Evolutionary conservation across 371 early-diverging fungal genomes (phyloP), one percentile per base, ranked within the genome.

Genomic region (Lichtheimia ramosa): DNA sequence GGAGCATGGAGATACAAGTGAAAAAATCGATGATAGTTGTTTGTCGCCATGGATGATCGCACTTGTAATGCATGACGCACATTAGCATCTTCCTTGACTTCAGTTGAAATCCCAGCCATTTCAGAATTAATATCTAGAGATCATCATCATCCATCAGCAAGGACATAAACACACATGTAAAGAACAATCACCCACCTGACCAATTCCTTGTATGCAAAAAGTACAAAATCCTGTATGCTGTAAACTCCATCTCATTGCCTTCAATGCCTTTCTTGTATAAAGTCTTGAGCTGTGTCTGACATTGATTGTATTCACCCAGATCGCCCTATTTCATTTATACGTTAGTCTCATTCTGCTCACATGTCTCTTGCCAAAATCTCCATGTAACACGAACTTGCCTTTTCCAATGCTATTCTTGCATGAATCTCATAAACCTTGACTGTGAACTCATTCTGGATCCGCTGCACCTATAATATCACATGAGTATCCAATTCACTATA

Each of bases 221-320:
- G 71, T 98, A 98, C 18, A 98, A 69, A 16, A 98, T 89, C 16
- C 96, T 74, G 73, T 98, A 98, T 8, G 94, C 95, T 18, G 85
- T 75, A 68, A 96, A 98, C 68, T 98, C 98, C 69, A 84, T 85
- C 15, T 76, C 75, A 63, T 86, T 81, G 16, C 91, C 94, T 10
- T 75, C 67, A 16, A 92, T 73, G 24, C 84, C 83, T 50, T 83
- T 69, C 40, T 80, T 71, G 64, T 96, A 97, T n/a, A 98, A 77
- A 43, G 89, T 84, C 62, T 91, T 93, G 40, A 98, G 73, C 70
- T 97, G 96, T 2, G 94, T 93, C 73, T 96, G 95, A 68, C 98
- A 98, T 69, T 96, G 96, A 66, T 98, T 97, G 69, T 89, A 98
- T 77, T 98, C 97, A 48, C 96, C 96, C 20, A 97, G 74, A 71